These are phyloP conservation scores for Diutina pseudorugosa DNA, from an alignment of 1,139 yeast genomes.

Conservation along the genomic window DNA sequence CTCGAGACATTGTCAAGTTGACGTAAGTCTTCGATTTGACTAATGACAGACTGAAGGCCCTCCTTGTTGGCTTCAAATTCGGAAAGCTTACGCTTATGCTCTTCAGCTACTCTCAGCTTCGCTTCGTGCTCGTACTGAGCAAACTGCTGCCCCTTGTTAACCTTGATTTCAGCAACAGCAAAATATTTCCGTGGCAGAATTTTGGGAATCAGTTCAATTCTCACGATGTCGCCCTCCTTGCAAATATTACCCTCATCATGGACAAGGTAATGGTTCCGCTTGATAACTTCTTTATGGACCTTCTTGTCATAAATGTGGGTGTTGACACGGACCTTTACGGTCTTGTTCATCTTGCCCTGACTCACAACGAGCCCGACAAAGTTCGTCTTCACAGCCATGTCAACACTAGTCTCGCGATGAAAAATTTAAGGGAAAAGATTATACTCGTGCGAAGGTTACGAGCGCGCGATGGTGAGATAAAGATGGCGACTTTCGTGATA, in stretches of 20 bases:
- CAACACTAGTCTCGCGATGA: neutral
- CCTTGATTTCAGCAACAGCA: slow-evolving; percentile 90
- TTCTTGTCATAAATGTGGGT: slow-evolving; percentile 53
- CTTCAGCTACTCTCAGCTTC: slow-evolving; percentile 46
- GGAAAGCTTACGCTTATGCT: slow-evolving; percentile 42
- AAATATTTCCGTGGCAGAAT: slow-evolving; percentile 72
- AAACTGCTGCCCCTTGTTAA: slow-evolving; percentile 84
- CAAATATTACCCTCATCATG: slow-evolving; percentile 91
- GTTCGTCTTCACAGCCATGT: slow-evolving; percentile 61
- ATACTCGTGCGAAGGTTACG: neutral
- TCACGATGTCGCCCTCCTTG: slow-evolving; percentile 89
- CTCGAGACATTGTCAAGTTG: slow-evolving; percentile 13
- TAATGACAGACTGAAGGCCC: slow-evolving; percentile 15
- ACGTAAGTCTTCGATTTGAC: neutral
- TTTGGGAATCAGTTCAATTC: slow-evolving; percentile 86
- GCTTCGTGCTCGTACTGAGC: slow-evolving; percentile 70
- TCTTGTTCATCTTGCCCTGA: slow-evolving; percentile 92
- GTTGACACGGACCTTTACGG: slow-evolving; percentile 87
- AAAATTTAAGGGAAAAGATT: neutral
- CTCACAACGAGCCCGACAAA: slow-evolving; percentile 88
- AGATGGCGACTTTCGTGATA: neutral
- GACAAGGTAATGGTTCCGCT: slow-evolving; percentile 75
- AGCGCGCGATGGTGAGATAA: neutral
- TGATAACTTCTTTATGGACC: slow-evolving; percentile 66
- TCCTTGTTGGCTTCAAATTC: slow-evolving; percentile 37